Evolutionary conservation across 2,329 filamentous ascomycete species (phyloP), one percentile per base, ranked within the genome.

Genomic region (Pyrenophora graminea): DNA sequence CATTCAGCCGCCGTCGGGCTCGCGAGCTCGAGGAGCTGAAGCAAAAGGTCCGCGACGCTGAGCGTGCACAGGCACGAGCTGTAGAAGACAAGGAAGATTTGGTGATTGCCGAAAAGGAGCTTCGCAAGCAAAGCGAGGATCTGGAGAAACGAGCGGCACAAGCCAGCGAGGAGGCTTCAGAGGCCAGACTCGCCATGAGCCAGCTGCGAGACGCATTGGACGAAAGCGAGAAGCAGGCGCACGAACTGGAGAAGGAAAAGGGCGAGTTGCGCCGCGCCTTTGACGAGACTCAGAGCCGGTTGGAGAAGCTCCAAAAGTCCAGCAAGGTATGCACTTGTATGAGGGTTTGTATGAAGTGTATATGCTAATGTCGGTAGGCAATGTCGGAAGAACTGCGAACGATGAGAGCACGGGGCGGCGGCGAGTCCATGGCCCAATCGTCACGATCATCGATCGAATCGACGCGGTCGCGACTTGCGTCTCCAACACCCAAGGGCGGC

Each of bases 11-110:
- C 45, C 84, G 89, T 37, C 86, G 87, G 54, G 84, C 89, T 6
- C 82, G 92, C 40, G 94, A 97, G 77, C 80, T 90, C 3, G 94
- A 97, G 70, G 93, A 97, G 61, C 78, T 96, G 33, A 91, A 88
- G 71, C 80, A 81, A 43, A 89, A 86, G 73, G 80, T 92, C 9
- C 85, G 90, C 6, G 92, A 97, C 56, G 84, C 90, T 1, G 93
- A 97, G 74, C 84, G 87, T 9, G 85, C 90, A 43, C 77, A 91
- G 46, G 88, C 88, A 66, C 80, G 82, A 3, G 83, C 90, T 0
- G 80, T 82, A 33, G 82, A 88, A 57, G 91, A 95, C 65, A 87
- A 86, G 59, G 89, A 94, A 43, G 89, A 91, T 33, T 81, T 96
- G 0, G 88, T 90, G 64, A 79, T 82, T 39, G 82, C 84, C 1